Conservation (phyloP, 345 rosid genomes). For the Citropsis articulata region DNA sequence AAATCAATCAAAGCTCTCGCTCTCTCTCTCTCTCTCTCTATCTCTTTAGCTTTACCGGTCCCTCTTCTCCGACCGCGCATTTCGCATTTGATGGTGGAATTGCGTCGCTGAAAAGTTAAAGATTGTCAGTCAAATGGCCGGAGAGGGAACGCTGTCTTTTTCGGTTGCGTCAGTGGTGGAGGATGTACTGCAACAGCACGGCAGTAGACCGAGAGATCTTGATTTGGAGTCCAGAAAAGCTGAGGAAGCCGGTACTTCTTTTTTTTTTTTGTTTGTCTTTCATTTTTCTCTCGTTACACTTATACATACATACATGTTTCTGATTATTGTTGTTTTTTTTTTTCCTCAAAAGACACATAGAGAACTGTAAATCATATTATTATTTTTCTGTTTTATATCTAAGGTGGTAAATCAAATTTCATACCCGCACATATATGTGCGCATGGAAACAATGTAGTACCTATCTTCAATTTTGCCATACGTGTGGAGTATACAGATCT, state of each 20-base stretch:
- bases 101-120: background rate
- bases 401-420: background rate
- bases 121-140: constrained; percentile 21
- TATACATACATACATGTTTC: background rate
- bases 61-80: constrained; percentile 10
- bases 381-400: background rate
- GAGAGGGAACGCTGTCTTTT: constrained; percentile 33
- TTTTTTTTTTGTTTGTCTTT: background rate
- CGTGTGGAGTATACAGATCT: background rate
- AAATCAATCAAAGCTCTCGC: background rate
- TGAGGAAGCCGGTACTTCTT: constrained; percentile 41
- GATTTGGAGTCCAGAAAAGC: constrained; percentile 47
- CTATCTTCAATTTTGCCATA: background rate
- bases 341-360: too few species aligned
- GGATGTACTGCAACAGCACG: constrained; percentile 50
- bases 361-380: background rate
- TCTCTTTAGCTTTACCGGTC: background rate
- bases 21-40: background rate
- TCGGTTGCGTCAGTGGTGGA: constrained; percentile 46
- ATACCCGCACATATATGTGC: background rate
- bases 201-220: constrained; percentile 30
- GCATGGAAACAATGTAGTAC: background rate
- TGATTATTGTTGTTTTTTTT: background rate
- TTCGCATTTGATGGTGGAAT: constrained; percentile 21
- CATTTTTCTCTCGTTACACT: background rate